Evolutionary conservation across 1,284 basidiomycete species (phyloP).

Genomic region (Fistulina hepatica): DNA sequence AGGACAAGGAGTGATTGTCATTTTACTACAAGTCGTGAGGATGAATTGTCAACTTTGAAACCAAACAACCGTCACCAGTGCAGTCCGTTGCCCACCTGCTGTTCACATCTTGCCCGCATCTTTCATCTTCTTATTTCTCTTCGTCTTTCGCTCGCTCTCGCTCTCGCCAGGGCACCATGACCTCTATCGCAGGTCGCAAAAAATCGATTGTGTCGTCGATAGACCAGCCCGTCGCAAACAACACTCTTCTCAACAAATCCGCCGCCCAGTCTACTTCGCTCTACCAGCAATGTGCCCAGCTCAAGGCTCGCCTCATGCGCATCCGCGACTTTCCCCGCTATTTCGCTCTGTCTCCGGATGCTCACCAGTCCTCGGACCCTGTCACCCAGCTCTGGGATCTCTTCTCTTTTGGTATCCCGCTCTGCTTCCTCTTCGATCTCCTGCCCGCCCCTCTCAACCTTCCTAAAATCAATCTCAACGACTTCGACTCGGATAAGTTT

Average conservation of each 20-base stretch:
- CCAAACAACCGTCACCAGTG: conserved; percentile 1
- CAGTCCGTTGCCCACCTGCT: too few species aligned
- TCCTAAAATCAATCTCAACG: conserved; percentile 60
- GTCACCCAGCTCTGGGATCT: conserved; percentile 93
- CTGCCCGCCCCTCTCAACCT: conserved; percentile 52
- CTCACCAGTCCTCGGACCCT: conserved; percentile 68
- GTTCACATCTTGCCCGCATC: neutral
- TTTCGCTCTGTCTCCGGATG: conserved; percentile 49
- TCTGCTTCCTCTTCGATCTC: conserved; percentile 93
- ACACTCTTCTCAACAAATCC: conserved; percentile 78
- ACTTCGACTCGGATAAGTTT: conserved; percentile 46
- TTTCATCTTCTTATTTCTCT: conserved; percentile 12
- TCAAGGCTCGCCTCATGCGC: conserved; percentile 63
- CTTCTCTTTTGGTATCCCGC: conserved; percentile 85
- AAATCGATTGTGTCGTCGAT: conserved; percentile 60
- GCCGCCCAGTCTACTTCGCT: conserved; percentile 73
- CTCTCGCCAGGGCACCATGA: conserved; percentile 25
- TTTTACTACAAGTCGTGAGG: too few species aligned
- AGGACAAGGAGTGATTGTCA: too few species aligned
- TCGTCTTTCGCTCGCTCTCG: conserved; percentile 15
- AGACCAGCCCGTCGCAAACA: conserved; percentile 58
- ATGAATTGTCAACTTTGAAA: too few species aligned
- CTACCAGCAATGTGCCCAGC: conserved; percentile 77
- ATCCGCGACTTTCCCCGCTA: conserved; percentile 62
- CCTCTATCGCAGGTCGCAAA: conserved; percentile 63